Conservation (phyloP, 2,329 filamentous ascomycete genomes). For the Amylocarpus encephaloides region DNA sequence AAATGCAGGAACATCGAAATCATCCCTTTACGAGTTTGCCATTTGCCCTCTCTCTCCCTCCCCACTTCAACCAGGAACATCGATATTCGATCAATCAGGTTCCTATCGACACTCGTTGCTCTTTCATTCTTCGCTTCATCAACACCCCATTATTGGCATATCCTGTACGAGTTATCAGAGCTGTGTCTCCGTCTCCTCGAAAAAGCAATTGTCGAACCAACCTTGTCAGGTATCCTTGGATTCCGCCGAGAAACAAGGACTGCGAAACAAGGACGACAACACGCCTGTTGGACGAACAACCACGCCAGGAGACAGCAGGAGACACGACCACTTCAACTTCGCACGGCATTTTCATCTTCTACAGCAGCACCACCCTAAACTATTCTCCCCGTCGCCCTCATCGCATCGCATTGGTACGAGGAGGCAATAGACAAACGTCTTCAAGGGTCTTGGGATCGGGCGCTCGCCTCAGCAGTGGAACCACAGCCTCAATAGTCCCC, state of each 20-base stretch:
- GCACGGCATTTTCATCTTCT: background rate
- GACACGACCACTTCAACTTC: background rate
- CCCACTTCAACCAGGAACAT: background rate
- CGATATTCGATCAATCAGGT: background rate
- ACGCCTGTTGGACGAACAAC: constrained; percentile 4
- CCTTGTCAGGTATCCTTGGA: background rate
- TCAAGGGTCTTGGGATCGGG: constrained; percentile 2
- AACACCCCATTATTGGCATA: background rate
- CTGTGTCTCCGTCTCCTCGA: background rate
- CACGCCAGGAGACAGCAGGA: background rate
- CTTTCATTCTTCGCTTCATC: background rate
- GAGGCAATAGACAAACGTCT: background rate
- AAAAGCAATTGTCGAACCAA: background rate
- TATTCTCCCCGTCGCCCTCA: background rate
- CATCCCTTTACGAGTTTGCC: constrained; percentile 5
- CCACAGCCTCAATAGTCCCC: background rate
- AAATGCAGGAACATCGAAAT: constrained; percentile 16
- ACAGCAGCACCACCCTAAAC: too few relatives aligned
- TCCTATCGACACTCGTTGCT: constrained; percentile 1
- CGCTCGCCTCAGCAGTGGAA: constrained; percentile 4
- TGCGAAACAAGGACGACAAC: too few relatives aligned
- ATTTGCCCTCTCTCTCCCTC: constrained; percentile 4
- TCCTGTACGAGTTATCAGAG: background rate
- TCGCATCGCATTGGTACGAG: background rate
- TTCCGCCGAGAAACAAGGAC: constrained; percentile 1